Base-by-base conservation (phyloP, 2,329 filamentous ascomycete species). In the Hymenoscyphus occultus region DNA sequence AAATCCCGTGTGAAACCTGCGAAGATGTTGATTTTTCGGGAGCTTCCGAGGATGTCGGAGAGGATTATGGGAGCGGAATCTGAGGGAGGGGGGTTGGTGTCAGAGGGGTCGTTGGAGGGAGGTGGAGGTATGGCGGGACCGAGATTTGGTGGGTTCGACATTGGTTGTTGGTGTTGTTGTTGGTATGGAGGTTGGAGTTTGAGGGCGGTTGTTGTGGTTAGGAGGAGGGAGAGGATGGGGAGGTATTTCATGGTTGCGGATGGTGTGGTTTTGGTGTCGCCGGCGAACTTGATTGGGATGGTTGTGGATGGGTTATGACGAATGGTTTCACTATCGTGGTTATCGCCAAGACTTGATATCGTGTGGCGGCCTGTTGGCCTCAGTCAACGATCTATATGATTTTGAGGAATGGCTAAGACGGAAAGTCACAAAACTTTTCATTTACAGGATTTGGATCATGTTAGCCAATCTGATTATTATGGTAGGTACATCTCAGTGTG, bases 21-120 rank as follows among this genome's bases (percentile, higher is more conserved):
- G 78, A 97, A 98, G 71, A 93, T 88, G 69, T 92, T 93, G 75
- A 97, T 90, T 67, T 83, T 85, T 71, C 90, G 88, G 63, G 92
- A 88, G 70, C 88, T 88, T 48, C 90, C 90, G 69, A 97, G 88
- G 40, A 97, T 89, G 77, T 98, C 94, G 54, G 90, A 90, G 64
- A 98, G 86, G 67, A 92, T 86, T 39, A 94, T 84, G 39, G 79
- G 77, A 59, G 81, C 81, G 56, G 74, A 74, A 51, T 66, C 69
- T 57, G 69, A 65, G 68, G 62, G 71, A 67, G 63, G 76, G 62
- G 67, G 45, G 60, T 68, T 40, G 75, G 65, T 69, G 28, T 65
- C 58, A 16, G 66, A 54, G 12, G 65, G 63, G 28, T 19, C 19
- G 3, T 56, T 39, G 31, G 65, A 51, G 35, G 64, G 42, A n/a